phyloP scores from a whole-genome alignment of 257 asterid species.

The Solanum appendiculatum region DNA sequence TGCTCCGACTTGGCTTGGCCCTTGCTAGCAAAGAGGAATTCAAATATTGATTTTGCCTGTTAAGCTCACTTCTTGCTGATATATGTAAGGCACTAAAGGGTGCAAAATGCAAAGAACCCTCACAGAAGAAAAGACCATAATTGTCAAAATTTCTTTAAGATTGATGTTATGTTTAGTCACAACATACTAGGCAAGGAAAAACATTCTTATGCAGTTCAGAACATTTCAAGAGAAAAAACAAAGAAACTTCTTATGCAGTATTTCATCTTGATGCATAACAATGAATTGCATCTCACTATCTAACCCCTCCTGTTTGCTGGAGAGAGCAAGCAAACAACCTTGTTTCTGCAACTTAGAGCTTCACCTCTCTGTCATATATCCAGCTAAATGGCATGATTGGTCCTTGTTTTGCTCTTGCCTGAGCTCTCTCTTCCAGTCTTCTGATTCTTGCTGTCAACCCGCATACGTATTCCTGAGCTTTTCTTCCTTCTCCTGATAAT shows the following conservation, averaged over 20 bases:
- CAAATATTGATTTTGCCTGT: background rate
- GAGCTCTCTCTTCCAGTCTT: slow-evolving; percentile 62
- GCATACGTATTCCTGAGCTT: slow-evolving; percentile 69
- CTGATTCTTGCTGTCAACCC: slow-evolving; percentile 62
- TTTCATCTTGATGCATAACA: too few relatives aligned
- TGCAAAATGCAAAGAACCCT: background rate
- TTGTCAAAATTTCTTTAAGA: slow-evolving; percentile 8
- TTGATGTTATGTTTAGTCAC: background rate
- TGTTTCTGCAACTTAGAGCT: slow-evolving; percentile 25
- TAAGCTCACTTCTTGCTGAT: background rate
- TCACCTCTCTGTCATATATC: slow-evolving; percentile 61
- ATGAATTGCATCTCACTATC: slow-evolving; percentile 6
- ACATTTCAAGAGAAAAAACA: background rate
- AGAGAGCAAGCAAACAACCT: background rate
- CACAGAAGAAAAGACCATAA: background rate
- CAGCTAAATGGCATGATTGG: slow-evolving; percentile 51
- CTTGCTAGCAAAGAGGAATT: background rate
- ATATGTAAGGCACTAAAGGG: background rate
- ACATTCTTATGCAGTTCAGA: background rate
- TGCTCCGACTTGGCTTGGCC: too few relatives aligned
- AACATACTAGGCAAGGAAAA: slow-evolving; percentile 1
- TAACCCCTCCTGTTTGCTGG: background rate
- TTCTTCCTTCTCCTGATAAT: slow-evolving; percentile 47
- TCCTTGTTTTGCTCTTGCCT: slow-evolving; percentile 41
- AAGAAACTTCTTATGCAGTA: too few relatives aligned